Conservation (phyloP, 2,329 filamentous ascomycete genomes). For the Cladophialophora carrionii region DNA sequence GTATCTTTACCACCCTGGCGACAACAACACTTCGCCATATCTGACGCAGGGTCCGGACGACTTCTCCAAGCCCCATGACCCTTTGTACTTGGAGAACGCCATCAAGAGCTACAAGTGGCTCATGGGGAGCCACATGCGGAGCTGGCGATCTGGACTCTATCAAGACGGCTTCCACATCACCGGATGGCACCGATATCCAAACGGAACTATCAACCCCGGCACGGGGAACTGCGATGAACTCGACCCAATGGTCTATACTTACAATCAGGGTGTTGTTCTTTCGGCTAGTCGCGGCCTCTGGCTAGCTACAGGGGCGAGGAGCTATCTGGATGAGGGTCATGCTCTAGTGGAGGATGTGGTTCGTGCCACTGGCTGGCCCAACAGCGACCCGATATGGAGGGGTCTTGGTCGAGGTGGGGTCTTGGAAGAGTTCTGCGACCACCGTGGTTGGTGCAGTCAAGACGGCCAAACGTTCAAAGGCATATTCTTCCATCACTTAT, state of each 20-base stretch:
- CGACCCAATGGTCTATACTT: conserved; percentile 90
- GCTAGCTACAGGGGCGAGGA: conserved; percentile 71
- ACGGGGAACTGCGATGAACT: conserved; percentile 76
- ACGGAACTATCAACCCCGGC: conserved; percentile 59
- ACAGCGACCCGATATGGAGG: conserved; percentile 60
- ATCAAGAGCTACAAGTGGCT: conserved; percentile 82
- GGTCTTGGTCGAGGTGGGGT: conserved; percentile 79
- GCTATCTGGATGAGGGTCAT: conserved; percentile 79
- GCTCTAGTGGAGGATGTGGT: conserved; percentile 74
- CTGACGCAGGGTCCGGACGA: conserved; percentile 40
- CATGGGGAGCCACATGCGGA: conserved; percentile 76
- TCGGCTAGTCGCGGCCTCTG: conserved; percentile 80
- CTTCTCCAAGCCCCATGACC: conserved; percentile 55
- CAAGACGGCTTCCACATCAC: conserved; percentile 87
- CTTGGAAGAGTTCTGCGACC: conserved; percentile 83
- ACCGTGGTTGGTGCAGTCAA: conserved; percentile 73
- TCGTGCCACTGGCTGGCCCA: conserved; percentile 73
- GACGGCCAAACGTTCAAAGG: conserved; percentile 90
- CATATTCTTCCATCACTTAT: conserved; percentile 89
- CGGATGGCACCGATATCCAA: conserved; percentile 54
- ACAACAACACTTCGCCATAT: conserved; percentile 73
- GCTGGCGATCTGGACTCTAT: conserved; percentile 68
- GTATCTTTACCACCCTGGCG: conserved; percentile 87
- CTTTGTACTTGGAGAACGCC: conserved; percentile 71
- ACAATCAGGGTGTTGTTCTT: conserved; percentile 91